A percentile compares a stretch with the other conserved stretches of the same genome.
These are phyloP conservation scores for Trapa incisa DNA, from an alignment of 345 rosid genomes.

Conservation along the genomic window DNA sequence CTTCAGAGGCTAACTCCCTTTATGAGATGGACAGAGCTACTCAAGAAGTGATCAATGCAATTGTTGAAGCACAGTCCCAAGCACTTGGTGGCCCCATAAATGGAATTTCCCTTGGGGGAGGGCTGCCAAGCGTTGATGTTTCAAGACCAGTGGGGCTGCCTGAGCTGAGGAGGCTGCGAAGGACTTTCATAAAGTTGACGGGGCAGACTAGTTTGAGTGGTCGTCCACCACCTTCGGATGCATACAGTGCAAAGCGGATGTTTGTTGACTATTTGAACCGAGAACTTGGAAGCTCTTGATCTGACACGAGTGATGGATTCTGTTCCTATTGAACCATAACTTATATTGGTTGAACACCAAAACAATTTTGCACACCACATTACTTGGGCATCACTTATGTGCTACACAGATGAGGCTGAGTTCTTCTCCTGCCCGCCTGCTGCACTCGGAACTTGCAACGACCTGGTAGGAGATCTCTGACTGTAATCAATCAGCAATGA, in stretches of 20 bases:
- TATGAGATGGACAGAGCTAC: slow-evolving; percentile 85
- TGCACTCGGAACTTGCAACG: background rate
- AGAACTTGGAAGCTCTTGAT: slow-evolving; percentile 49
- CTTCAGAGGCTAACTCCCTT: slow-evolving; percentile 72
- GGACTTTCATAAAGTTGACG: slow-evolving; percentile 75
- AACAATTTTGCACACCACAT: background rate
- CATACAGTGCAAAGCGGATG: slow-evolving; percentile 82
- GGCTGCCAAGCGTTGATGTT: slow-evolving; percentile 41
- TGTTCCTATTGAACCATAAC: background rate
- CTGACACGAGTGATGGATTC: background rate
- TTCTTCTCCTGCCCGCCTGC: background rate
- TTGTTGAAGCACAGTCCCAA: slow-evolving; percentile 73
- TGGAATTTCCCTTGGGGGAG: slow-evolving; percentile 47
- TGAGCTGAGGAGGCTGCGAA: slow-evolving; percentile 69
- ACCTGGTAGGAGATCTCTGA: background rate
- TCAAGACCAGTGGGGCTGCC: slow-evolving; percentile 74
- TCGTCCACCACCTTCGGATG: slow-evolving; percentile 72
- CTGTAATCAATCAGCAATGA: background rate
- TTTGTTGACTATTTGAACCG: slow-evolving; percentile 88
- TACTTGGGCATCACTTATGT: background rate
- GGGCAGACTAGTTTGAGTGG: slow-evolving; percentile 88
- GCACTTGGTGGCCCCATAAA: slow-evolving; percentile 57
- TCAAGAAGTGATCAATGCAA: slow-evolving; percentile 58
- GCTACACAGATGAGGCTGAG: background rate
- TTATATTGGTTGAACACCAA: background rate